phyloP scores from a whole-genome alignment of 306 rosid genomes.

The Cucumis sativus region Cucumber_9930_V3 NC_026656.2:21835001-21835500 shows the following conservation, averaged over 20 bases:
- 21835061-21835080: too few relatives aligned
- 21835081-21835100: too few relatives aligned
- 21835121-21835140: too few relatives aligned
- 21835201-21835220: constrained; percentile 94
- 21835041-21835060: too few relatives aligned
- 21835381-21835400: neutral
- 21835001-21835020: too few relatives aligned
- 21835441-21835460: neutral
- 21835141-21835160: too few relatives aligned
- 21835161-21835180: neutral
- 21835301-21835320: neutral
- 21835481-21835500: neutral
- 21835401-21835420: neutral
- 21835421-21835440: neutral
- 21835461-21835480: neutral
- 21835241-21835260: constrained; percentile 89
- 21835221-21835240: constrained; percentile 74
- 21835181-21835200: constrained; percentile 79
- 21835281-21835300: neutral
- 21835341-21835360: neutral
- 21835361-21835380: neutral
- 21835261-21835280: constrained; percentile 42
- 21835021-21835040: too few relatives aligned
- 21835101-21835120: too few relatives aligned
- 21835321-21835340: neutral